Conservation (phyloP, 129 eudicot genomes). For the Lonicera japonica region DNA sequence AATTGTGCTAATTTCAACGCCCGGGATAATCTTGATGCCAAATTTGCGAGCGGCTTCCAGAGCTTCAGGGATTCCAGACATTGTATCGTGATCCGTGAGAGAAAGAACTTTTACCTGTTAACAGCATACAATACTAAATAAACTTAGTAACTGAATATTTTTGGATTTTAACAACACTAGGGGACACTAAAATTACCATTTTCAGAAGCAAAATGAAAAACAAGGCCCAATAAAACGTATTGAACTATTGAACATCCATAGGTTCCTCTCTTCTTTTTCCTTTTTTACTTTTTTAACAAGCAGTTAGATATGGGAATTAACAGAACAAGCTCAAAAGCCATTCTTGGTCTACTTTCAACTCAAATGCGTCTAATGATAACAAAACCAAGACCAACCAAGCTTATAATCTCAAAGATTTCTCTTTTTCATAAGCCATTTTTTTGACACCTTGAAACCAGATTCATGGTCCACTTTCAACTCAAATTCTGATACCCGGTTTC, state of each 20-base stretch:
- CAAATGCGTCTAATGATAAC: not conserved
- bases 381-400: not conserved
- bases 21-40: constrained; percentile 92
- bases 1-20: constrained; percentile 92
- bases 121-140: constrained; percentile 35
- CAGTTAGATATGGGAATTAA: not conserved
- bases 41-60: constrained; percentile 69
- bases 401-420: not conserved
- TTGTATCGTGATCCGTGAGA: constrained; percentile 93
- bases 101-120: constrained; percentile 97
- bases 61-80: constrained; percentile 94
- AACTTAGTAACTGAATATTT: too few relatives aligned
- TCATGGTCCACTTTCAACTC: too few relatives aligned
- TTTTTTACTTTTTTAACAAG: too few relatives aligned
- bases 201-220: too few relatives aligned
- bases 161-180: too few relatives aligned
- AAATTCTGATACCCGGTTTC: too few relatives aligned
- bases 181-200: too few relatives aligned
- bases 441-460: too few relatives aligned
- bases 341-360: not conserved
- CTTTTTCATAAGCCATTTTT: not conserved
- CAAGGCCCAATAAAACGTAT: too few relatives aligned
- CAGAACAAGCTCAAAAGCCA: not conserved
- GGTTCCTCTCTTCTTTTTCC: too few relatives aligned
- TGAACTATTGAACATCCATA: too few relatives aligned